Evolutionary conservation across 164 flowering plant species (phyloP).

Genomic region (Vitis vinifera): ASM3070453v1 NC_081809.1:15768501-15769000

Average conservation of each 20-base stretch:
- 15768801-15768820: no score
- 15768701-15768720: not conserved
- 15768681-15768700: not conserved
- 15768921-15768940: not conserved
- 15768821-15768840: no score
- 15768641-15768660: not conserved
- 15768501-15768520: no score
- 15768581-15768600: not conserved
- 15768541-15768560: no score
- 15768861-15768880: not conserved
- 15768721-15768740: conserved; percentile 1
- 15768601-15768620: not conserved
- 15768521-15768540: no score
- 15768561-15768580: no score
- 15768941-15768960: not conserved
- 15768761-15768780: no score
- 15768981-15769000: conserved; percentile 1
- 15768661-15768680: not conserved
- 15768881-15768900: not conserved
- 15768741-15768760: not conserved
- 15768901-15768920: not conserved
- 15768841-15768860: no score
- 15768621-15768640: not conserved
- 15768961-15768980: not conserved
- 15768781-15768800: no score